A percentile compares a stretch with the other conserved stretches of the same genome.
phyloP scores from a whole-genome alignment of 768 basidiomycete genomes.

The Chiua virens region DNA sequence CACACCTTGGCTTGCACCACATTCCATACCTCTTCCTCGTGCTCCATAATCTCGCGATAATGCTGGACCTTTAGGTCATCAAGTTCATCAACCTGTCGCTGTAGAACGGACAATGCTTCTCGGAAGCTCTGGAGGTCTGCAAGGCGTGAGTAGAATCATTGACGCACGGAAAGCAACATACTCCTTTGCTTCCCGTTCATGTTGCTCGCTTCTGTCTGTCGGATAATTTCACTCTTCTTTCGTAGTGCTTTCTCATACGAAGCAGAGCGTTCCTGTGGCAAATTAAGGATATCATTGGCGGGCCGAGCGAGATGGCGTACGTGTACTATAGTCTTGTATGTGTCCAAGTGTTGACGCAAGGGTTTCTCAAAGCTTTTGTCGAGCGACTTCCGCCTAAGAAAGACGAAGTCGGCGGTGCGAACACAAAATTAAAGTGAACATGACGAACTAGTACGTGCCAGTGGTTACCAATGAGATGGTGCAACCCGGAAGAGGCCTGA shows the following conservation, averaged over 20 bases:
- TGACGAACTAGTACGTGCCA: slow-evolving; percentile 82
- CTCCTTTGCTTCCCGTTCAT: slow-evolving; percentile 86
- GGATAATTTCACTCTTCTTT: slow-evolving; percentile 83
- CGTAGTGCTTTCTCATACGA: slow-evolving; percentile 80
- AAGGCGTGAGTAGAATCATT: slow-evolving; percentile 7
- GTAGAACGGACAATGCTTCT: slow-evolving; percentile 76
- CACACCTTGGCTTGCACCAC: slow-evolving; percentile 80
- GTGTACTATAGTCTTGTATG: slow-evolving; percentile 70
- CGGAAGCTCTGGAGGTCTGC: slow-evolving; percentile 89
- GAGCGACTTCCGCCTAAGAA: slow-evolving; percentile 75
- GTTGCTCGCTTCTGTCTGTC: slow-evolving; percentile 80
- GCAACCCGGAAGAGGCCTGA: slow-evolving; percentile 84
- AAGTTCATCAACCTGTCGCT: slow-evolving; percentile 88
- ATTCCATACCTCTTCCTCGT: slow-evolving; percentile 97
- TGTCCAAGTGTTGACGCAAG: slow-evolving; percentile 78
- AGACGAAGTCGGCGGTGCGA: slow-evolving; percentile 5
- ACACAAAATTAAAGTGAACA: slow-evolving; percentile 5
- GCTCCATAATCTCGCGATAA: slow-evolving; percentile 86
- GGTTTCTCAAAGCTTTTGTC: slow-evolving; percentile 90
- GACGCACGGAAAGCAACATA: slow-evolving; percentile 39
- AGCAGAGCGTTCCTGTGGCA: slow-evolving; percentile 72
- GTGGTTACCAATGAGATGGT: slow-evolving; percentile 90
- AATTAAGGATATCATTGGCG: slow-evolving; percentile 2
- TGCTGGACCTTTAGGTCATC: slow-evolving; percentile 83
- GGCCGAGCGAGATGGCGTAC: slow-evolving; percentile 39